Percentiles rank a stretch among this genome's conserved stretches.
Evolutionary conservation across 208 protist genomes (phyloP).

Genomic region (Acanthamoeba sp.): DNA sequence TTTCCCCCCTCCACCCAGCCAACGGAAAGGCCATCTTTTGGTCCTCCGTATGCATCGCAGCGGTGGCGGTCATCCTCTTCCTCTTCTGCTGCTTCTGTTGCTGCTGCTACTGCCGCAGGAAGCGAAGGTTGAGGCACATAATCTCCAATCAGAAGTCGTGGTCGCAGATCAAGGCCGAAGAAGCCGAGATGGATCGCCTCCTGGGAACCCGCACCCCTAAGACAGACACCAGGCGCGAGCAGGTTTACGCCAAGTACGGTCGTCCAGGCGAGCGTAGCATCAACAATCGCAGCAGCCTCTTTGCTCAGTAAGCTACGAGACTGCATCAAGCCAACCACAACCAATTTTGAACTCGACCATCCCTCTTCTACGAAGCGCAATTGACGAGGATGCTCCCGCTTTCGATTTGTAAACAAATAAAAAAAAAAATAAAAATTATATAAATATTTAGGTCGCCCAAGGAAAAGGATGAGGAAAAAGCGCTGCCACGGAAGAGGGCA

Average conservation of each 20-base stretch:
- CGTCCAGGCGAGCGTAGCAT: constrained; percentile 50
- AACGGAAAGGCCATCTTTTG: constrained; percentile 73
- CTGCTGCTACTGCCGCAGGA: constrained; percentile 70
- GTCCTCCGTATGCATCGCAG: constrained; percentile 1
- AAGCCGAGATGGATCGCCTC: constrained; percentile 69
- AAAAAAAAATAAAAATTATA: neutral
- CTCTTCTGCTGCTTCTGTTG: constrained; percentile 66
- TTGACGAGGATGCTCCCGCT: no score
- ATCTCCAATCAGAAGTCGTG: constrained; percentile 57
- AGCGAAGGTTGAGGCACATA: constrained; percentile 8
- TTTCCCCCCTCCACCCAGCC: neutral
- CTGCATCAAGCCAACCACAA: no score
- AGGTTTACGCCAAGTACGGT: constrained; percentile 72
- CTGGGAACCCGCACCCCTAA: constrained; percentile 31
- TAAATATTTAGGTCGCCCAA: neutral
- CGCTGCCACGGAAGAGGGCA: neutral
- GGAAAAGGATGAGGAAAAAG: no score
- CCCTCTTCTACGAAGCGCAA: no score
- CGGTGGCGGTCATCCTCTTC: neutral
- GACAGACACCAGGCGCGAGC: constrained; percentile 28
- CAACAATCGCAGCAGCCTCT: constrained; percentile 62
- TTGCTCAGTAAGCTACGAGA: constrained; percentile 12
- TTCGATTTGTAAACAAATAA: no score
- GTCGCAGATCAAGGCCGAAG: constrained; percentile 56
- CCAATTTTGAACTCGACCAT: no score